Percentiles rank a stretch among this genome's conserved stretches.
Conservation (phyloP, 1,284 basidiomycete genomes). For the Sporisorium graminicola region DNA sequence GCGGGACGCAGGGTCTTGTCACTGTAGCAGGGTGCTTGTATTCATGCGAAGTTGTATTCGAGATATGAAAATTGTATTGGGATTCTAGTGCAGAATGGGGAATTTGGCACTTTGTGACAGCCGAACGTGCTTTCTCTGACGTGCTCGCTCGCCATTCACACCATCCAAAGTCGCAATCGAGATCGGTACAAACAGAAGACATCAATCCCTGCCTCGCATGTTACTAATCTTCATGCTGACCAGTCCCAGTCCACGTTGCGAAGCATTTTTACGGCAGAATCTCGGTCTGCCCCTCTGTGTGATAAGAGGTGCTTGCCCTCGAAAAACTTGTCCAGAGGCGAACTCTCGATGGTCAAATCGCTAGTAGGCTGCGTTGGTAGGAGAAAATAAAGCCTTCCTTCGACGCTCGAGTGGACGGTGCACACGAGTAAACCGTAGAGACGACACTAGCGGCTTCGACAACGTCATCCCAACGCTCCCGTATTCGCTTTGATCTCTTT, state of each 20-base stretch:
- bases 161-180: conserved; percentile 14
- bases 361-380: background rate
- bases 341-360: background rate
- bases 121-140: conserved; percentile 32
- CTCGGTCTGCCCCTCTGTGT: background rate
- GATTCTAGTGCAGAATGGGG: conserved; percentile 4
- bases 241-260: no score
- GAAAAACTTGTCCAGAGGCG: background rate
- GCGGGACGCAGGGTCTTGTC: conserved; percentile 11
- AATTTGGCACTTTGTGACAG: conserved; percentile 43
- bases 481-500: background rate
- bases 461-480: background rate
- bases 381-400: background rate
- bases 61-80: conserved; percentile 17
- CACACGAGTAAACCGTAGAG: background rate
- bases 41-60: background rate
- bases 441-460: background rate
- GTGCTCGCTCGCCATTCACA: conserved; percentile 46
- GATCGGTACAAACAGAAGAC: background rate
- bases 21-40: background rate
- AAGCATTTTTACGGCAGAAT: background rate
- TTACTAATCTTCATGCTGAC: no score
- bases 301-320: background rate
- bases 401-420: background rate
- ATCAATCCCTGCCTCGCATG: no score